phyloP scores from a whole-genome alignment of 129 eudicot genomes.

The Pseudognaphalium luteoalbum region DNA sequence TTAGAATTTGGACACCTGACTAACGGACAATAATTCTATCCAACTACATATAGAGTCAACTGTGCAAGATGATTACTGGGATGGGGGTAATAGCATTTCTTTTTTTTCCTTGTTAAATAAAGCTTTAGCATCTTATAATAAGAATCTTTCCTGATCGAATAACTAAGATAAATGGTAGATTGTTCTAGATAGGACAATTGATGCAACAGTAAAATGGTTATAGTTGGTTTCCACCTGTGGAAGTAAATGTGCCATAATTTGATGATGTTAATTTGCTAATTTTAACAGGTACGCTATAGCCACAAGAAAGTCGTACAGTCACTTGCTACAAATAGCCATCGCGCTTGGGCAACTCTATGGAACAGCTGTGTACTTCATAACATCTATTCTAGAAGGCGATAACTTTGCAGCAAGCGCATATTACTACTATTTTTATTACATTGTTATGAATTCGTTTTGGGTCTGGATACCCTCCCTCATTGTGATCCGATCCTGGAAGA shows the following conservation, averaged over 20 bases:
- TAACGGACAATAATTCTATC: not conserved
- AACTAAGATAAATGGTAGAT: too few relatives aligned
- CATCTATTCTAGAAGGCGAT: conserved; percentile 82
- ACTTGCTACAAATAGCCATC: conserved; percentile 71
- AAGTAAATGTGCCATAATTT: not conserved
- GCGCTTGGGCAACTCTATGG: conserved; percentile 92
- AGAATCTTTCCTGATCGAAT: too few relatives aligned
- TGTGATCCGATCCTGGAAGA: conserved; percentile 81
- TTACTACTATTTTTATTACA: conserved; percentile 65
- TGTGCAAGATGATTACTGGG: not conserved
- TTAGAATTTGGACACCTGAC: not conserved
- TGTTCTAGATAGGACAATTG: too few relatives aligned
- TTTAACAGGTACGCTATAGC: conserved; percentile 88
- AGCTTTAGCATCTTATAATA: too few relatives aligned
- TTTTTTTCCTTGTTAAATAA: too few relatives aligned
- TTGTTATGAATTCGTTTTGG: conserved; percentile 74
- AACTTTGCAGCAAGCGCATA: conserved; percentile 54
- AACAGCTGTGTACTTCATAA: conserved; percentile 62
- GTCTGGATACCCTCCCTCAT: conserved; percentile 63
- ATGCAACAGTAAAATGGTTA: not conserved
- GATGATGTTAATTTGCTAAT: conserved; percentile 4
- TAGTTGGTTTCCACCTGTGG: not conserved
- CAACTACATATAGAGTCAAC: not conserved
- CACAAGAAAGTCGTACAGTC: conserved; percentile 68
- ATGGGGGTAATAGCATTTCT: not conserved